These are phyloP conservation scores for Vairimorpha necatrix DNA, from an alignment of 371 early-diverging fungal genomes.

Conservation along the genomic window DNA sequence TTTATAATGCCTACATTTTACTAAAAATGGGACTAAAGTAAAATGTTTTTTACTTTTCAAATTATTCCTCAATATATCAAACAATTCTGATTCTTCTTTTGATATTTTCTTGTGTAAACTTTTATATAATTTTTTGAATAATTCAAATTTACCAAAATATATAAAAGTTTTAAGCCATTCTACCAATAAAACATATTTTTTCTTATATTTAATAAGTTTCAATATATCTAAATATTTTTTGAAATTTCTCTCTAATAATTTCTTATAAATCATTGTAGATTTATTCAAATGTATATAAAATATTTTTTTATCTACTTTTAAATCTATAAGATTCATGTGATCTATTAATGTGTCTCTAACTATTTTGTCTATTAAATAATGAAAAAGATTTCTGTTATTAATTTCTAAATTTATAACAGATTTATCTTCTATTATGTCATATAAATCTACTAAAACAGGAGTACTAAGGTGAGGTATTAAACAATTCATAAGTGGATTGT, in stretches of 20 bases:
- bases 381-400: not conserved
- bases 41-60: conserved; percentile 2
- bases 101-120: not conserved
- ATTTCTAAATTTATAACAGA: not conserved
- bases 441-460: not conserved
- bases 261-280: not conserved
- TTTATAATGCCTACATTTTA: not conserved
- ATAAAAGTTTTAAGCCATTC: conserved; percentile 27
- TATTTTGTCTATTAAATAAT: not conserved
- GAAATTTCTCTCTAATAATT: not conserved
- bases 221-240: conserved; percentile 10
- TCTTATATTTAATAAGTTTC: not conserved
- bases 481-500: not conserved
- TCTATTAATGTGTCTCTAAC: not conserved
- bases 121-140: conserved; percentile 23
- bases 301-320: not conserved
- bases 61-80: conserved; percentile 3
- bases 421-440: conserved; percentile 2
- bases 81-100: not conserved
- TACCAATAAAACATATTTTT: not conserved
- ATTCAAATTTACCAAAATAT: conserved; percentile 14
- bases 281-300: not conserved
- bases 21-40: not conserved
- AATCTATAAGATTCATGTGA: not conserved
- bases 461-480: not conserved